Percentiles rank a stretch among this genome's conserved stretches.
Evolutionary conservation across 2,329 filamentous ascomycete species (phyloP).

Genomic region (Sporothrix phasma): DNA sequence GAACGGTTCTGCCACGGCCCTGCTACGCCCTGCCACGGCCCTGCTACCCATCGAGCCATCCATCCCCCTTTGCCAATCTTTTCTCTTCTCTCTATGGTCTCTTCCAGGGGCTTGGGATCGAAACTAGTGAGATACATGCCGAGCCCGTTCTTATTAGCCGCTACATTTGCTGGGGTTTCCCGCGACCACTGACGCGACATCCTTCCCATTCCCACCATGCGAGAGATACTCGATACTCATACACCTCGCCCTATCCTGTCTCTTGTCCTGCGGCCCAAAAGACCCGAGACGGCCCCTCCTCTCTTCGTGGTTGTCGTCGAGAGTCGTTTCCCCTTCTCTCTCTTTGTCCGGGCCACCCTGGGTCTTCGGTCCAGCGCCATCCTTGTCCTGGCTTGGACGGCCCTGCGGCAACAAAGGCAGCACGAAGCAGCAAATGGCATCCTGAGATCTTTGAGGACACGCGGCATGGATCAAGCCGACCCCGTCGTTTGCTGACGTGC

Average conservation of each 20-base stretch:
- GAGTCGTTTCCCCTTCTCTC: background rate
- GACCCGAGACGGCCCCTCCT: background rate
- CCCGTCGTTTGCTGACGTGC: background rate
- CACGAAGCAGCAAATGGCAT: constrained; percentile 9
- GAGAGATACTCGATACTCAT: background rate
- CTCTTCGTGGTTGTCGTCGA: background rate
- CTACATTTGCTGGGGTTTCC: constrained; percentile 22
- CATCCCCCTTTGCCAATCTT: background rate
- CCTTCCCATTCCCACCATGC: background rate
- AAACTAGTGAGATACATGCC: constrained; percentile 26
- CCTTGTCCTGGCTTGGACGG: constrained; percentile 4
- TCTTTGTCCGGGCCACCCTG: background rate
- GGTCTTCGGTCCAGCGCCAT: background rate
- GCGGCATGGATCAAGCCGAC: constrained; percentile 16
- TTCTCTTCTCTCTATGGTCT: constrained; percentile 5
- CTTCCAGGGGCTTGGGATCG: constrained; percentile 27
- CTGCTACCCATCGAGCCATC: background rate
- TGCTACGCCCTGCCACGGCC: background rate
- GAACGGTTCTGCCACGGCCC: background rate
- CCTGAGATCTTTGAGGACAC: constrained; percentile 3
- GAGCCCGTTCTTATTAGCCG: constrained; percentile 25
- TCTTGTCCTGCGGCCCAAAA: too few species aligned
- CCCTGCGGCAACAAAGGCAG: background rate
- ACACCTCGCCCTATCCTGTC: background rate
- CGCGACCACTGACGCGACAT: constrained; percentile 12